Percentiles rank a stretch among this genome's conserved stretches.
Conservation (phyloP, 1,139 yeast species). For the Geotrichum fermentans region DNA sequence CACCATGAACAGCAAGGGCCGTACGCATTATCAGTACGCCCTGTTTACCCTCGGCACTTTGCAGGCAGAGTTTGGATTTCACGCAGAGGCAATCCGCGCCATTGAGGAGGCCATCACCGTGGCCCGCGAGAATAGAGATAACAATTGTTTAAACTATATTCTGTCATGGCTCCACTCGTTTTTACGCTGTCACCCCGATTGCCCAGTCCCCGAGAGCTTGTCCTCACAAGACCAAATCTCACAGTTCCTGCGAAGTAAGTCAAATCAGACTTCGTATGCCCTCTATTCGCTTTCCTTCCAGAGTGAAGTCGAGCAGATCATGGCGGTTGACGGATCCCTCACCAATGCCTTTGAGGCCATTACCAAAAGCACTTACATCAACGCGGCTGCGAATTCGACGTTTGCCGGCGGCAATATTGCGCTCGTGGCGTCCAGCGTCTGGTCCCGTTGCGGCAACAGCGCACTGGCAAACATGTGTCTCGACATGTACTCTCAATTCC, state of each 20-base stretch:
- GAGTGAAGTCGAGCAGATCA: conserved; percentile 51
- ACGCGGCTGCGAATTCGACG: conserved; percentile 39
- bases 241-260: conserved; percentile 55
- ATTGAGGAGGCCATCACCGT: conserved; percentile 85
- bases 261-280: conserved; percentile 48
- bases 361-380: conserved; percentile 50
- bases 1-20: conserved; percentile 65
- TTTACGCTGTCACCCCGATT: conserved; percentile 60
- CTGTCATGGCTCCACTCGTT: conserved; percentile 75
- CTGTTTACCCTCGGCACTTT: conserved; percentile 70
- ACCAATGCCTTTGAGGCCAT: conserved; percentile 49
- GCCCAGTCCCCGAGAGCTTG: conserved; percentile 25
- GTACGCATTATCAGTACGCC: conserved; percentile 74
- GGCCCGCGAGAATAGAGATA: conserved; percentile 81
- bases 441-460: conserved; percentile 30
- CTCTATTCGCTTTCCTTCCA: conserved; percentile 58
- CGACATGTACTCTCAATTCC: conserved; percentile 18
- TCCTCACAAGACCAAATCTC: conserved; percentile 54
- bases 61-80: conserved; percentile 72
- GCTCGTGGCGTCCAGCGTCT: conserved; percentile 31
- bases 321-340: conserved; percentile 50
- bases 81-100: conserved; percentile 69
- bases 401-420: conserved; percentile 29
- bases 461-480: conserved; percentile 25
- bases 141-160: conserved; percentile 66